Percentiles rank a stretch among this genome's conserved stretches.
Conservation (phyloP, 2,329 filamentous ascomycete species). For the Coniosporium tulheliwenetii region DNA sequence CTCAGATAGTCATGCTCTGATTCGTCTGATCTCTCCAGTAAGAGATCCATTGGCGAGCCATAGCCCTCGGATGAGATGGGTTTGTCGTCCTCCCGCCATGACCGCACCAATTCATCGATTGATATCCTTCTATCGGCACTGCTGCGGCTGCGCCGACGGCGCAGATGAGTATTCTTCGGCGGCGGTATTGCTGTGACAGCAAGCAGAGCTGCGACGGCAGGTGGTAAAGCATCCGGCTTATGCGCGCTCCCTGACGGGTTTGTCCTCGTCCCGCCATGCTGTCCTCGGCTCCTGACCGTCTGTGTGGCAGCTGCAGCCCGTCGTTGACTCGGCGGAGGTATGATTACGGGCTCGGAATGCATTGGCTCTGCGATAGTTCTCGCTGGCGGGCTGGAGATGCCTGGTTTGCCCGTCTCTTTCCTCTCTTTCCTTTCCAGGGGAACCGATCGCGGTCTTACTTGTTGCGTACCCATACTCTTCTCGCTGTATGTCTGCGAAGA, state of each 20-base stretch:
- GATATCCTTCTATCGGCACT: slow-evolving; percentile 27
- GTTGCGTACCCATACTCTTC: slow-evolving; percentile 1
- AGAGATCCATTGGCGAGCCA: slow-evolving; percentile 35
- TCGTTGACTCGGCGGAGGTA: slow-evolving; percentile 21
- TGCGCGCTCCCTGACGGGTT: slow-evolving; percentile 14
- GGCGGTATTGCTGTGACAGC: slow-evolving; percentile 44
- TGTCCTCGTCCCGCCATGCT: slow-evolving; percentile 13
- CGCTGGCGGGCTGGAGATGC: background rate
- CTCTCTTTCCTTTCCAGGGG: background rate
- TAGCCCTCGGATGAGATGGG: slow-evolving; percentile 20
- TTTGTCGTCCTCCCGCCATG: slow-evolving; percentile 33
- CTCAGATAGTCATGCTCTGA: slow-evolving; percentile 6
- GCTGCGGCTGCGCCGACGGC: slow-evolving; percentile 20
- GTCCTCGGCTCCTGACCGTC: slow-evolving; percentile 15
- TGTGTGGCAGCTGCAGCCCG: slow-evolving; percentile 12
- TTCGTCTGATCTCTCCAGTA: slow-evolving; percentile 39
- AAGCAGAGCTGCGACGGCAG: slow-evolving; percentile 41
- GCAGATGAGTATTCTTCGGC: slow-evolving; percentile 23
- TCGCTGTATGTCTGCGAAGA: slow-evolving; percentile 12
- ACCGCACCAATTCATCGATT: slow-evolving; percentile 40
- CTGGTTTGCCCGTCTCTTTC: slow-evolving; percentile 1
- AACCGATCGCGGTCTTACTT: background rate
- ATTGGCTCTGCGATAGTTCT: slow-evolving; percentile 7
- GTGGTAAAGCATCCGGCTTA: slow-evolving; percentile 30
- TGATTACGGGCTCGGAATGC: slow-evolving; percentile 23